Percentiles rank a stretch among this genome's conserved stretches.
These are phyloP conservation scores for Penicillium herquei DNA, from an alignment of 495 filamentous ascomycete genomes.

Conservation along the genomic window DNA sequence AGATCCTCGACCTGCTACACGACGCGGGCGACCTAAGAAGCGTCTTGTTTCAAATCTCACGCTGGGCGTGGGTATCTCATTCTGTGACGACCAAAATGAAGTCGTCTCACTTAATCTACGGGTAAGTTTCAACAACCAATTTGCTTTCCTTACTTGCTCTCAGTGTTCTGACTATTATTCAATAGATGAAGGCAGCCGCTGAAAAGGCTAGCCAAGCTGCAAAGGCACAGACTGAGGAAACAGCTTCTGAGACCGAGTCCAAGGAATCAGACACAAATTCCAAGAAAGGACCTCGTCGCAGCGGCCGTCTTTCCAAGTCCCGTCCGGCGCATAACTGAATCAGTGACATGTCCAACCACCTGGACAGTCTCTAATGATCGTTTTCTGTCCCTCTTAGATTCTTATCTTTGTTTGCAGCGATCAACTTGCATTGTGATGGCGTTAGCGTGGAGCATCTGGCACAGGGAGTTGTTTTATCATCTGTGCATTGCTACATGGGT, in stretches of 20 bases:
- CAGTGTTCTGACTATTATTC: not conserved
- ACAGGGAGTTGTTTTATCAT: slow-evolving; percentile 11
- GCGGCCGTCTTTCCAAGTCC: slow-evolving; percentile 21
- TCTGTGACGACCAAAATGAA: slow-evolving; percentile 45
- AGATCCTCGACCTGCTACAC: slow-evolving; percentile 26
- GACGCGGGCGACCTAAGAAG: slow-evolving; percentile 34
- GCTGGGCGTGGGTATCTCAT: slow-evolving; percentile 44
- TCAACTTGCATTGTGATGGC: slow-evolving; percentile 26
- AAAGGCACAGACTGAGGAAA: slow-evolving; percentile 1
- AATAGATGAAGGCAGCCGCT: slow-evolving; percentile 19
- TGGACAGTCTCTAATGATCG: not conserved
- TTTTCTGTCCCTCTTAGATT: slow-evolving; percentile 4
- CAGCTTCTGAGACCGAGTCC: not conserved
- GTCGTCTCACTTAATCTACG: slow-evolving; percentile 45
- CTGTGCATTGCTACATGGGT: slow-evolving; percentile 13
- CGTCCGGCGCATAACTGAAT: slow-evolving; percentile 3
- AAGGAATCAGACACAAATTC: slow-evolving; percentile 9
- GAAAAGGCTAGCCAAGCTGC: slow-evolving; percentile 12
- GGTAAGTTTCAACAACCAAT: slow-evolving; percentile 16
- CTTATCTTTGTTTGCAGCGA: slow-evolving; percentile 17
- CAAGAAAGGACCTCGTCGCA: slow-evolving; percentile 18
- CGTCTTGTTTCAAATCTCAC: slow-evolving; percentile 45
- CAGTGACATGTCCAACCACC: no score
- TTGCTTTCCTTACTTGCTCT: not conserved
- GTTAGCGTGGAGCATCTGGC: slow-evolving; percentile 22